phyloP scores from a whole-genome alignment of 306 rosid species.

The Acacia crassicarpa region DNA sequence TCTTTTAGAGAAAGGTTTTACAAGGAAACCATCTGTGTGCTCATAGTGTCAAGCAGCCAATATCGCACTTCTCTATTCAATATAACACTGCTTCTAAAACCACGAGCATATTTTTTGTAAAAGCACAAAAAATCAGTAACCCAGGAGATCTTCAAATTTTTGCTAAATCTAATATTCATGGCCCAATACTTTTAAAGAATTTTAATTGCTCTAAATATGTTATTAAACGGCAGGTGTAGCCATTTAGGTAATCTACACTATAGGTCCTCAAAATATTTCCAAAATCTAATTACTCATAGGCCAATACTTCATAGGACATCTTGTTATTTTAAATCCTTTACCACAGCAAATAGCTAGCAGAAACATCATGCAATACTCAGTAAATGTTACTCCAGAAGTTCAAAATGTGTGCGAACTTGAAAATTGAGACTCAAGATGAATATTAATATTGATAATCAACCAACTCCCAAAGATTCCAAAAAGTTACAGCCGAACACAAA shows the following conservation, averaged over 20 bases:
- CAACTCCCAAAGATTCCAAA: slow-evolving; percentile 16
- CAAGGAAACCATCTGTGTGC: neutral
- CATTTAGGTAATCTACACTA: neutral
- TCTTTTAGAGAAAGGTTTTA: neutral
- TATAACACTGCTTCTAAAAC: neutral
- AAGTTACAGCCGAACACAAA: slow-evolving; percentile 20
- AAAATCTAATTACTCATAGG: neutral
- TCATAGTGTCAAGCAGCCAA: neutral
- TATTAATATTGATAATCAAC: slow-evolving; percentile 17
- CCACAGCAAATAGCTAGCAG: neutral
- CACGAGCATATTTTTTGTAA: neutral
- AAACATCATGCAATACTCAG: neutral
- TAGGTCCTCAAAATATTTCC: neutral
- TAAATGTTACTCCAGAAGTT: slow-evolving; percentile 25
- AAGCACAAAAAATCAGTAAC: neutral
- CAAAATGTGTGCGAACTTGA: neutral
- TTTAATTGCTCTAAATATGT: neutral
- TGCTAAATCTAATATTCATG: neutral
- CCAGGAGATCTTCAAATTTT: neutral
- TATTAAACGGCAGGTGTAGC: neutral
- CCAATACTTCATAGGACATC: neutral
- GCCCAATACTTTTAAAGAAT: neutral
- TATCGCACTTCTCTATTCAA: neutral
- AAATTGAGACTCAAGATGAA: slow-evolving; percentile 16
- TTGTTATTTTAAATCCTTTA: neutral